Conservation (phyloP, 2,329 filamentous ascomycete species). For the Cryphonectria carpinicola region DNA sequence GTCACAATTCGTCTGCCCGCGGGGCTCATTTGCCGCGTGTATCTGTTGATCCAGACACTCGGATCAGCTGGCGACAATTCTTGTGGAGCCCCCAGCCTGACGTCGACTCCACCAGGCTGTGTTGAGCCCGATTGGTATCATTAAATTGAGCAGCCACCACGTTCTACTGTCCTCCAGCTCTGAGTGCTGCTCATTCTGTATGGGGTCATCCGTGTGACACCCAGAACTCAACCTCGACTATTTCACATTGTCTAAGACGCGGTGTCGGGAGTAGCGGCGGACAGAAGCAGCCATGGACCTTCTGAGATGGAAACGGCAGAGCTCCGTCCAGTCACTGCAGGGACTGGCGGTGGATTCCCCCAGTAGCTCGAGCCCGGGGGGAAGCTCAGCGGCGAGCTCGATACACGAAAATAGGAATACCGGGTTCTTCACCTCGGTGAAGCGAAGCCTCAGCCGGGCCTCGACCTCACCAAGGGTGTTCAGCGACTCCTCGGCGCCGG, state of each 20-base stretch:
- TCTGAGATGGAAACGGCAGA: constrained; percentile 29
- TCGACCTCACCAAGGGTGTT: constrained; percentile 28
- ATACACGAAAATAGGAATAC: constrained; percentile 32
- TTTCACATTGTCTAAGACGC: background rate
- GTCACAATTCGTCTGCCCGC: constrained; percentile 14
- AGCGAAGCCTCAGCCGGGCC: constrained; percentile 34
- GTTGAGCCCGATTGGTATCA: constrained; percentile 10
- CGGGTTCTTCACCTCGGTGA: constrained; percentile 33
- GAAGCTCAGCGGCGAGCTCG: constrained; percentile 33
- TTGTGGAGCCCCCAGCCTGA: constrained; percentile 20
- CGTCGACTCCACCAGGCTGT: constrained; percentile 21
- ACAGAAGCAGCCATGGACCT: constrained; percentile 21
- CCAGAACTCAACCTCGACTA: background rate
- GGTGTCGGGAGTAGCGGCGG: background rate
- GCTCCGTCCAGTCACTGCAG: constrained; percentile 27
- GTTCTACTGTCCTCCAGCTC: background rate
- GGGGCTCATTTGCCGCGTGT: constrained; percentile 13
- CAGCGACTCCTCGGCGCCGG: constrained; percentile 17
- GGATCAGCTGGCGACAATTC: constrained; percentile 23
- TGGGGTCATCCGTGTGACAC: background rate
- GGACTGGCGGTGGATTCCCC: constrained; percentile 28
- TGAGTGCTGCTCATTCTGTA: background rate
- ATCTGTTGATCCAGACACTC: constrained; percentile 21
- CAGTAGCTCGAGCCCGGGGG: constrained; percentile 27
- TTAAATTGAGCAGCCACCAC: background rate